Evolutionary conservation across 805 yeast genomes (phyloP).

Genomic region (Candida saitoana): DNA sequence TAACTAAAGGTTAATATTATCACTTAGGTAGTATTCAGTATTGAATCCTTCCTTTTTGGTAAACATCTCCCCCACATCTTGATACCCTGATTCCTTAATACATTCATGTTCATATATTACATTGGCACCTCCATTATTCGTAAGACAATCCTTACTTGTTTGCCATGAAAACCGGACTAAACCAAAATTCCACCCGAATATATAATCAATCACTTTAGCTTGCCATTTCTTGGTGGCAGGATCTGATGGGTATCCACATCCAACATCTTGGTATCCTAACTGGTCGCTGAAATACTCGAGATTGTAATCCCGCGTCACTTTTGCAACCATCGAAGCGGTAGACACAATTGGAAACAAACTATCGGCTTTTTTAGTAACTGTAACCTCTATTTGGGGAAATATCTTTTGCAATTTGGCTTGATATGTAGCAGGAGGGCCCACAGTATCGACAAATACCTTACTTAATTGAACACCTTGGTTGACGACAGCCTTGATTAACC

Average conservation of each 20-base stretch:
- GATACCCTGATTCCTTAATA: slow-evolving; percentile 23
- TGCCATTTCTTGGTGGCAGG: slow-evolving; percentile 84
- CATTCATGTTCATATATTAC: slow-evolving; percentile 62
- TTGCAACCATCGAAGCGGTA: slow-evolving; percentile 93
- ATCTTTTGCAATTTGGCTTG: slow-evolving; percentile 64
- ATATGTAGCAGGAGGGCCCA: slow-evolving; percentile 88
- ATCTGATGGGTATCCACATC: slow-evolving; percentile 95
- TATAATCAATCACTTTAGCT: slow-evolving; percentile 52
- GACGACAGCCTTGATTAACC: slow-evolving; percentile 61
- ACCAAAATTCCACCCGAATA: slow-evolving; percentile 82
- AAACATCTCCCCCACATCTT: slow-evolving; percentile 22
- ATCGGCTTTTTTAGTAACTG: slow-evolving; percentile 94
- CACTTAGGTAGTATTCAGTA: slow-evolving; percentile 8
- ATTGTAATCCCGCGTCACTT: slow-evolving; percentile 83
- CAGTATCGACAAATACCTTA: slow-evolving; percentile 89
- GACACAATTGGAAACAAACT: slow-evolving; percentile 87
- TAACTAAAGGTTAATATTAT: too few relatives aligned
- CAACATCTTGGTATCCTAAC: slow-evolving; percentile 44
- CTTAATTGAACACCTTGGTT: slow-evolving; percentile 58
- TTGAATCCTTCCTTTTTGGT: slow-evolving; percentile 6
- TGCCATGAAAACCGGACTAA: slow-evolving; percentile 90
- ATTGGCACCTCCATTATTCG: slow-evolving; percentile 45
- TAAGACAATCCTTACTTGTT: slow-evolving; percentile 73
- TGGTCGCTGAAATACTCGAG: slow-evolving; percentile 34
- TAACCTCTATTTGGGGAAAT: slow-evolving; percentile 69